Base-by-base conservation (phyloP, 2,329 filamentous ascomycete species). In the Colletotrichum graminicola region DNA sequence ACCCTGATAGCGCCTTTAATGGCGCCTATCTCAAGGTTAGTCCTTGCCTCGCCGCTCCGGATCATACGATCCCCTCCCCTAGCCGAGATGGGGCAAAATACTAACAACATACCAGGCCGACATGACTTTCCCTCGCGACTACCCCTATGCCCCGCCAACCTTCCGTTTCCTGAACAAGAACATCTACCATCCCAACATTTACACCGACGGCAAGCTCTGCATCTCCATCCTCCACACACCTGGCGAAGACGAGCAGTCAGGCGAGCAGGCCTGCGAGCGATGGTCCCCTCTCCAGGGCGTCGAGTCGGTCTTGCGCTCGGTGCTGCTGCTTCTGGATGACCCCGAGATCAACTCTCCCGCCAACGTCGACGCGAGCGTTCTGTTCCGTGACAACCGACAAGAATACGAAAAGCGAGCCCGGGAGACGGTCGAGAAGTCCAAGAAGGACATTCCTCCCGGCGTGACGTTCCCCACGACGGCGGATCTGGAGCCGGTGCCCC, bases 201-300 rank as follows among this genome's bases (percentile, higher is more conserved):
- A 98, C 83, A 84, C 90, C 7, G 93, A 98, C 80, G 95, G 95
- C 76, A 92, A 92, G 75, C 88, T 98, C 55, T 98, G 96, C 85
- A 98, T 99, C 80, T 98, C 95, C 56, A 99, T 99, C 77, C 90
- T 99, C 14, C 95, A 99, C 82, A 89, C 90, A 23, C 94, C 96
- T 0, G 96, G 96, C 75, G 94, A 98, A 73, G 95, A 98, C 79
- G 90, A 93, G 76, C 95, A 95, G 86, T 97, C 95, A 0, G 96
- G 96, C 73, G 95, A 98, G 82, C 83, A 89, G 49, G 95, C 96
- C 8, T 92, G 92, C 70, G 96, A 98, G 83, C 93, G 95, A 69
- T 99, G 95, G 95, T 94, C 94, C 7, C 95, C 96, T 1, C 91
- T 96, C 5, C 95, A 98, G 81, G 93, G 95, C 26, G 95, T 97